phyloP scores from a whole-genome alignment of 2,329 filamentous ascomycete genomes.

The Aspergillus candidus region DNA sequence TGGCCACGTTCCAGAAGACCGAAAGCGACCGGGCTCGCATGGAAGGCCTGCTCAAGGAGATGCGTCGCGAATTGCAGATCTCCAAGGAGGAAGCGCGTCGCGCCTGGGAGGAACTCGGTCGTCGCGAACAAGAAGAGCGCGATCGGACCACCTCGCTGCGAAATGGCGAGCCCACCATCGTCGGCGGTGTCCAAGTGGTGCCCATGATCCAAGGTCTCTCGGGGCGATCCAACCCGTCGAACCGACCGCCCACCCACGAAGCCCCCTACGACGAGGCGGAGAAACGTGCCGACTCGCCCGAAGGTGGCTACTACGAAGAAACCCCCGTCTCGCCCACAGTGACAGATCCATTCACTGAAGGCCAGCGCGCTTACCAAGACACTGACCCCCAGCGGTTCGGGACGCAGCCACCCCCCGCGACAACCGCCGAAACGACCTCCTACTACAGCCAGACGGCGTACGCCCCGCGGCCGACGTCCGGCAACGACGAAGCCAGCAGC shows the following conservation, averaged over 20 bases:
- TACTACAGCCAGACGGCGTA: constrained; percentile 38
- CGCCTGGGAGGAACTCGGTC: constrained; percentile 94
- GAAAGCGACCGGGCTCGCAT: constrained; percentile 63
- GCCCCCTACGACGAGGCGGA: constrained; percentile 36
- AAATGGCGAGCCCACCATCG: constrained; percentile 78
- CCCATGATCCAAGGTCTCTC: constrained; percentile 74
- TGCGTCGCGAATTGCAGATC: constrained; percentile 87
- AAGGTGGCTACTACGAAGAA: constrained; percentile 48
- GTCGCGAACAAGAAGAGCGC: constrained; percentile 86
- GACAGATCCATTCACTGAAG: constrained; percentile 58
- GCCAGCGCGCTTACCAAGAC: constrained; percentile 15
- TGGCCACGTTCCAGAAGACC: constrained; percentile 59
- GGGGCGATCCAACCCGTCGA: constrained; percentile 48
- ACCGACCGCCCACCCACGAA: constrained; percentile 43
- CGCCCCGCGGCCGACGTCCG: constrained; percentile 36
- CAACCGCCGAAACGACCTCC: constrained; percentile 22
- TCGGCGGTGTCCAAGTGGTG: constrained; percentile 91
- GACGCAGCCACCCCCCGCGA: constrained; percentile 28
- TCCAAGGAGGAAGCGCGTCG: constrained; percentile 92
- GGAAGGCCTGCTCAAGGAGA: constrained; percentile 76
- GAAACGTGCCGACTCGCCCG: constrained; percentile 21
- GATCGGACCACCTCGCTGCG: constrained; percentile 80
- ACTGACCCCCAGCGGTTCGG: constrained; percentile 6
- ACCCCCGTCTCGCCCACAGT: constrained; percentile 49
- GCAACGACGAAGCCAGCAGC: constrained; percentile 46